Evolutionary conservation across 225 moss, liverwort and hornwort genomes (phyloP), one percentile per base, ranked within the genome.

Genomic region (Pseudoscleropodium purum): DNA sequence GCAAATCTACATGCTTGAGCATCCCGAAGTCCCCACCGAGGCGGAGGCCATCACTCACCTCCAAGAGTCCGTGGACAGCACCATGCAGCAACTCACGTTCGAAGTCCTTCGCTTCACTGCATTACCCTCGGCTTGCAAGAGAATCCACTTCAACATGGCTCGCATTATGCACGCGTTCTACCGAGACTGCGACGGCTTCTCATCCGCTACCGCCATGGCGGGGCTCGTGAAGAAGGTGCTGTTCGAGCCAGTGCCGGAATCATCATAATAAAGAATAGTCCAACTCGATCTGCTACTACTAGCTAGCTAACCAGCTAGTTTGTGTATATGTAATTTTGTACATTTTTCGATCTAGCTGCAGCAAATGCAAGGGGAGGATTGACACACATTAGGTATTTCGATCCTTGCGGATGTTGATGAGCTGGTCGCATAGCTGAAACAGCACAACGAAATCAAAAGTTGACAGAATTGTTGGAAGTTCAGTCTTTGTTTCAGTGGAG

Each of bases 71-170:
- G 90, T 94, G 15, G 89, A 95, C 82, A 86, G 83, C 65, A 90
- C 88, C 72, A 96, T 95, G 97, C 93, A 93, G 47, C 75, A 97
- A 64, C 88, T 98, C 62, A 87, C 88, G 7, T 91, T 82, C 69
- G 92, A 95, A 81, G 93, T 94, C 51, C 79, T 94, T 79, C 93
- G 91, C 68, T 88, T 86, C 59, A 95, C 95, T 23, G 87, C 91
- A 47, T 64, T 97, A n/a, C 94, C 97, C 59, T 54, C 87, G 87
- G 80, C 92, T 10, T 92, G 94, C 82, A 95, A 92, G 91, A 83
- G 90, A 51, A 70, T 94, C 24, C 89, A 93, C 15, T 95, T 96
- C 83, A 87, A 95, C 89, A 91, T 93, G 90, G 95, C 94, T 34
- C 86, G 92, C 76, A 77, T 90, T 75, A 65, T 92, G 91, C 94